A percentile compares a stretch with the other conserved stretches of the same genome.
phyloP scores from a whole-genome alignment of 345 rosid genomes.

The Reutealis trisperma region DNA sequence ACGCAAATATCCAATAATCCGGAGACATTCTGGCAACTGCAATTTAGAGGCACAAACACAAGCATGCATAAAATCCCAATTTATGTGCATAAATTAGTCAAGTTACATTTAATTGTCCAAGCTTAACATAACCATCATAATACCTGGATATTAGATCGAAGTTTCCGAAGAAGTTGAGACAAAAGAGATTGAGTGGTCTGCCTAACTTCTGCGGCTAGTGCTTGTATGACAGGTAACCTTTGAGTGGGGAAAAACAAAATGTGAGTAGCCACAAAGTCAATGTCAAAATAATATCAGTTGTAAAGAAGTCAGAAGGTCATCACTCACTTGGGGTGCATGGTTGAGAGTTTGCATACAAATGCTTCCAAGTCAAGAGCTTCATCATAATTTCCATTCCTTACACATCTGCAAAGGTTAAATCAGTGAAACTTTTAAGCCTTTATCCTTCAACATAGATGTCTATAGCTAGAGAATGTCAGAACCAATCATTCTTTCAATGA shows the following conservation, averaged over 20 bases:
- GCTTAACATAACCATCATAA: conserved; percentile 13
- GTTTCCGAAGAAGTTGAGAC: conserved; percentile 86
- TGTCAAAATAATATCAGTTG: not conserved
- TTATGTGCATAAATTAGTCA: conserved; percentile 1
- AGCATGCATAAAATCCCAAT: conserved; percentile 18
- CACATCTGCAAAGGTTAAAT: conserved; percentile 65
- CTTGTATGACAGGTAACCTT: conserved; percentile 88
- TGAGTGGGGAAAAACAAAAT: conserved; percentile 13
- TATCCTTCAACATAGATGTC: not conserved
- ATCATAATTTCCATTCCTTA: conserved; percentile 93
- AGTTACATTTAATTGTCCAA: not conserved
- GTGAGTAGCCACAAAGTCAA: conserved; percentile 25
- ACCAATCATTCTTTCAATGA: not conserved
- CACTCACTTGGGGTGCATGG: conserved; percentile 98
- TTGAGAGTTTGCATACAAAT: conserved; percentile 80
- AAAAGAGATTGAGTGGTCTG: conserved; percentile 95
- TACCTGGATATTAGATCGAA: conserved; percentile 94
- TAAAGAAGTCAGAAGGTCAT: conserved; percentile 16
- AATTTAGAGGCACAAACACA: conserved; percentile 20
- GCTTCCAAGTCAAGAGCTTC: conserved; percentile 98
- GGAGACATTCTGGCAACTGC: conserved; percentile 95
- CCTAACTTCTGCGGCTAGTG: conserved; percentile 84
- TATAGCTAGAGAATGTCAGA: not conserved
- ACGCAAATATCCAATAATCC: conserved; percentile 90
- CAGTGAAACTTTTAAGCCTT: conserved; percentile 3